Evolutionary conservation across 768 basidiomycete species (phyloP).

Genomic region (Leucocoprinus leucothites): DNA sequence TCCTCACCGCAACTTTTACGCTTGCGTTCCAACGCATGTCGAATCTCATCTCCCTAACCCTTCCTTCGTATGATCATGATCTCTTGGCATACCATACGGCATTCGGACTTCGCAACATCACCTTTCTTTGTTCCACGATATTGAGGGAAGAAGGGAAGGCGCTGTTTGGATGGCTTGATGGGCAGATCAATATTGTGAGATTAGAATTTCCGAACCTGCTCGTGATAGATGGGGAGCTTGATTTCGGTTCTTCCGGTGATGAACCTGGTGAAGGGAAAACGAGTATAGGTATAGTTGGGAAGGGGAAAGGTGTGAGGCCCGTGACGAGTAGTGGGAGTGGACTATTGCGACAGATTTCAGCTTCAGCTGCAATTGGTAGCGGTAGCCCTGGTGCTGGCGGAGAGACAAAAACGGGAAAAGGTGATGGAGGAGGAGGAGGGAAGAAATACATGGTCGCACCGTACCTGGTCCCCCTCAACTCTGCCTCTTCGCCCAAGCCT

Average conservation of each 20-base stretch:
- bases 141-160: conserved; percentile 28
- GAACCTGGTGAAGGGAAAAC: not conserved
- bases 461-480: not conserved
- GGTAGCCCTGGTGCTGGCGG: no score
- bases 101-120: conserved; percentile 38
- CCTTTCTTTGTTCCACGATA: conserved; percentile 32
- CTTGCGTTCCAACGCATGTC: conserved; percentile 45
- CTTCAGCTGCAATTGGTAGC: not conserved
- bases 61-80: conserved; percentile 40
- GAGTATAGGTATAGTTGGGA: not conserved
- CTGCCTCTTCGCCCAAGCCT: not conserved
- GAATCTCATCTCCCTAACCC: conserved; percentile 34
- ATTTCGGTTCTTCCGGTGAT: conserved; percentile 9
- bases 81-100: conserved; percentile 40
- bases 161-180: conserved; percentile 40
- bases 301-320: not conserved
- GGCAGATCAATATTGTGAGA: conserved; percentile 36
- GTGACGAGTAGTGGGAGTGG: not conserved
- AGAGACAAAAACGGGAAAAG: no score
- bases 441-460: conserved; percentile 8
- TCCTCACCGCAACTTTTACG: conserved; percentile 39
- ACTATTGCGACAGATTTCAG: not conserved
- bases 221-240: conserved; percentile 24
- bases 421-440: not conserved
- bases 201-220: conserved; percentile 33